phyloP scores from a whole-genome alignment of 345 rosid species.

The Gossypium sturtianum region DNA sequence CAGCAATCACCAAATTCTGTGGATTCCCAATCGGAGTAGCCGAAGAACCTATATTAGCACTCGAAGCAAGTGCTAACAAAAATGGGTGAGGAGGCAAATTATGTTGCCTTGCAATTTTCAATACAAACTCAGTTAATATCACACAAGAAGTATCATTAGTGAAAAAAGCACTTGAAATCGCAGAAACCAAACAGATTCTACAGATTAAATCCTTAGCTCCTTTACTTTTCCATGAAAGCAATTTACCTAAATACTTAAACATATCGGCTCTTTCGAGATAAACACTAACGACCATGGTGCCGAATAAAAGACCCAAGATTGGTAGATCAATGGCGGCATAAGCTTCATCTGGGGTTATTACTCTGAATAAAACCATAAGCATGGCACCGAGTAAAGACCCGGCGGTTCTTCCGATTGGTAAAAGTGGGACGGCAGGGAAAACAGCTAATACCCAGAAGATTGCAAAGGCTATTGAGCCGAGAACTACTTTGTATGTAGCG shows the following conservation, averaged over 20 bases:
- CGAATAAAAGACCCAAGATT: slow-evolving; percentile 79
- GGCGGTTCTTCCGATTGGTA: slow-evolving; percentile 86
- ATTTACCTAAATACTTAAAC: slow-evolving; percentile 66
- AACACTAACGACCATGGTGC: slow-evolving; percentile 78
- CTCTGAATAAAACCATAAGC: slow-evolving; percentile 79
- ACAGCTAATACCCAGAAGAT: slow-evolving; percentile 82
- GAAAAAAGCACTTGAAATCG: slow-evolving; percentile 75
- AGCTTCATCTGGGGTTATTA: slow-evolving; percentile 67
- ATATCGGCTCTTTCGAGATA: slow-evolving; percentile 84
- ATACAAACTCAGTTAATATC: slow-evolving; percentile 67
- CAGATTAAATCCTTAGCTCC: slow-evolving; percentile 72
- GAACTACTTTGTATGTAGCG: slow-evolving; percentile 36
- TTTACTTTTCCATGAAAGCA: slow-evolving; percentile 61
- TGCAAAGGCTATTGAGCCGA: slow-evolving; percentile 67
- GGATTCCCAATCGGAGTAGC: slow-evolving; percentile 92
- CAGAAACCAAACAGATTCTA: slow-evolving; percentile 64
- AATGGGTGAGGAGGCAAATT: slow-evolving; percentile 80
- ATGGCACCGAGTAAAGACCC: slow-evolving; percentile 80
- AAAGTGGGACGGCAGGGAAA: slow-evolving; percentile 67
- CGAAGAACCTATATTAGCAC: slow-evolving; percentile 83
- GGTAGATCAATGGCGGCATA: slow-evolving; percentile 78
- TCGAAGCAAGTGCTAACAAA: slow-evolving; percentile 71
- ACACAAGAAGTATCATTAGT: slow-evolving; percentile 87
- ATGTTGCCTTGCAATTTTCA: slow-evolving; percentile 75
- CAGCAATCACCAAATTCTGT: slow-evolving; percentile 75